Evolutionary conservation across 2,329 filamentous ascomycete genomes (phyloP), one percentile per base, ranked within the genome.

Genomic region (Fusarium pseudonygamai): DNA sequence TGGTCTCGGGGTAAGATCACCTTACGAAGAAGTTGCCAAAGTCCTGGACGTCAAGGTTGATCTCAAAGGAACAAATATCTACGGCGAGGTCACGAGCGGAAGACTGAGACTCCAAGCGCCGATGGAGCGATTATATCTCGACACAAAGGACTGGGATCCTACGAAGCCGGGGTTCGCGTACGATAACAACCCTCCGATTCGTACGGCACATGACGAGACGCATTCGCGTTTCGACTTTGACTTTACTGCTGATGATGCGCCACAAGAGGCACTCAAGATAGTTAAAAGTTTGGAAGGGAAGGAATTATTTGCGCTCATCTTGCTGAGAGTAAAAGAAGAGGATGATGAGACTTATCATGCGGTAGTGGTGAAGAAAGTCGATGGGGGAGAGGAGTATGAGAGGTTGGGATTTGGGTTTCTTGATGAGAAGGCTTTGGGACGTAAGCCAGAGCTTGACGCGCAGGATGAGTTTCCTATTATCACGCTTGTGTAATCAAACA

Each of bases 1-100:
- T 0, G 24, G 11, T 20, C 8, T 28, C 3, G 30, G 47, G 3
- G 7, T 26, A 3, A 9, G 3, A 0, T 1, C 4, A 2, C 5
- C 15, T 6, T 22, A 47, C 5, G 28, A 34, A 6, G 42, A 47
- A 3, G 4, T 65, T 1, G 50, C 60, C 1, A 46, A 6, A 8
- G 4, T 67, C 0, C 2, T 65, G 0, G 60, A 59, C 1, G 22
- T 40, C 4, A 20, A 47, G 5, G 4, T 65, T 0, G 28, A 24
- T 2, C 5, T 59, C 7, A 67, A 65, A 14, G 45, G 60, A 1
- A 20, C 13, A 1, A 65, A 65, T 18, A 30, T 26, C 18, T 65
- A 60, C 7, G 64, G 64, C 0, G 60, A 65, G 22, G 45, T 65
- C 5, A 65, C 26, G 7, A 15, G 15, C 1, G 64, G 24, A 1